These are phyloP conservation scores for Colletotrichum liriopes DNA, from an alignment of 2,329 filamentous ascomycete genomes.

Conservation along the genomic window DNA sequence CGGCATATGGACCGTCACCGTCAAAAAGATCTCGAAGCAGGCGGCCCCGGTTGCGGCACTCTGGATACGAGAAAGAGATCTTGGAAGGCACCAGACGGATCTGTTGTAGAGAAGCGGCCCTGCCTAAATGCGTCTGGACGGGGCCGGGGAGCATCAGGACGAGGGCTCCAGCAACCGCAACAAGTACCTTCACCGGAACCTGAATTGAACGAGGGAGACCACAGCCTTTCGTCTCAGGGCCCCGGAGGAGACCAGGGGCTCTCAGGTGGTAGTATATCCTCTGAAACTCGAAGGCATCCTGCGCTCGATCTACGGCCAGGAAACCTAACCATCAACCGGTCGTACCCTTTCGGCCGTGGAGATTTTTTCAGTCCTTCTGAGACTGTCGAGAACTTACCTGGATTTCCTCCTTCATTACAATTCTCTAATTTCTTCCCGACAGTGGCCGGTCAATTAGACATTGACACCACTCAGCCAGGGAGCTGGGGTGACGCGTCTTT, in stretches of 20 bases:
- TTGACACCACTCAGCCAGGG: slow-evolving; percentile 5
- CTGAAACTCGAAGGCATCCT: slow-evolving; percentile 9
- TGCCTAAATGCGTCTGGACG: slow-evolving; percentile 31
- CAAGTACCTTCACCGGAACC: slow-evolving; percentile 36
- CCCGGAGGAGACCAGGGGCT: neutral
- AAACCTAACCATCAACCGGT: neutral
- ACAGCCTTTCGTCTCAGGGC: neutral
- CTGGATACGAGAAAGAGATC: slow-evolving; percentile 70
- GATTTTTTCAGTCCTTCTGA: slow-evolving; percentile 4
- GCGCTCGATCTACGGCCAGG: slow-evolving; percentile 16
- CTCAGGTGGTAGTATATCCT: slow-evolving; percentile 3
- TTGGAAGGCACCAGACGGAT: slow-evolving; percentile 69
- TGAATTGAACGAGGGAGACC: slow-evolving; percentile 28
- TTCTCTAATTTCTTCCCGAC: neutral
- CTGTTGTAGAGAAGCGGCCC: slow-evolving; percentile 63
- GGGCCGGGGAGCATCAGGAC: slow-evolving; percentile 7
- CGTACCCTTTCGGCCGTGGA: slow-evolving; percentile 12
- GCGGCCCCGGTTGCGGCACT: slow-evolving; percentile 64
- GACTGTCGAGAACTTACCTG: slow-evolving; percentile 10
- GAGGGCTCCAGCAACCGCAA: slow-evolving; percentile 28
- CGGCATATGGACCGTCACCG: slow-evolving; percentile 70
- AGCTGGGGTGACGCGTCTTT: slow-evolving; percentile 24
- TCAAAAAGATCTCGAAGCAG: slow-evolving; percentile 70
- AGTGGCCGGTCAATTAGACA: neutral
- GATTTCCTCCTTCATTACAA: slow-evolving; percentile 21